Percentiles rank a stretch among this genome's conserved stretches.
Conservation (phyloP, 306 rosid species). For the Acacia crassicarpa region DNA sequence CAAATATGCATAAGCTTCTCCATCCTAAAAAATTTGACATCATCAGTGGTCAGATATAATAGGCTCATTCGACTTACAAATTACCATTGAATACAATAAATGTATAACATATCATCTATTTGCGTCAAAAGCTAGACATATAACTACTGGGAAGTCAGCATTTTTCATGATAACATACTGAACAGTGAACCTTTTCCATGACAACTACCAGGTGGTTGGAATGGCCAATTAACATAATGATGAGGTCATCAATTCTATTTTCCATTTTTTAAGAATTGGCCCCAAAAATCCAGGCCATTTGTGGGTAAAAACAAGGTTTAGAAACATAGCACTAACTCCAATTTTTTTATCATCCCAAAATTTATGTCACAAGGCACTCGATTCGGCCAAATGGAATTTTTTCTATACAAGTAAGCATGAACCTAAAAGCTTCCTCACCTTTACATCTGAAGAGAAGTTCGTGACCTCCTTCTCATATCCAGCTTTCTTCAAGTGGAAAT, state of each 20-base stretch:
- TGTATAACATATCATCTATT: not conserved
- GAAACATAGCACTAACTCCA: not conserved
- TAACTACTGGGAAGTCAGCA: constrained; percentile 23
- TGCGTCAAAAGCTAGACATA: constrained; percentile 18
- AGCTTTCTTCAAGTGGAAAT: constrained; percentile 89
- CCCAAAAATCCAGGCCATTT: not conserved
- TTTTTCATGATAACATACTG: constrained; percentile 2
- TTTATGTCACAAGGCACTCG: not conserved
- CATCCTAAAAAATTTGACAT: constrained; percentile 69
- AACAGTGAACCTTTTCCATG: constrained; percentile 17
- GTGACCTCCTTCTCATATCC: constrained; percentile 95
- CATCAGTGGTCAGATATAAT: constrained; percentile 21
- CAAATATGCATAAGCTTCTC: constrained; percentile 93
- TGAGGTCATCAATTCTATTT: constrained; percentile 21
- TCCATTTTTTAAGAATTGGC: constrained; percentile 10
- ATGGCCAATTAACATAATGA: constrained; percentile 18
- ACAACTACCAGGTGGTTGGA: constrained; percentile 14
- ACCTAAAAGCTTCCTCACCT: constrained; percentile 54
- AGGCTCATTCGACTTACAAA: constrained; percentile 27
- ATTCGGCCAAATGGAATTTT: constrained; percentile 3
- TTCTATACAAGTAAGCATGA: constrained; percentile 18
- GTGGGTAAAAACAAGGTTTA: constrained; percentile 6
- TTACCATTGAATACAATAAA: constrained; percentile 19
- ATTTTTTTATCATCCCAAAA: not conserved
- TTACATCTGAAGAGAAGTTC: constrained; percentile 91